Evolutionary conservation across 257 asterid genomes (phyloP).

Genomic region (Rubia yunnanensis): DNA sequence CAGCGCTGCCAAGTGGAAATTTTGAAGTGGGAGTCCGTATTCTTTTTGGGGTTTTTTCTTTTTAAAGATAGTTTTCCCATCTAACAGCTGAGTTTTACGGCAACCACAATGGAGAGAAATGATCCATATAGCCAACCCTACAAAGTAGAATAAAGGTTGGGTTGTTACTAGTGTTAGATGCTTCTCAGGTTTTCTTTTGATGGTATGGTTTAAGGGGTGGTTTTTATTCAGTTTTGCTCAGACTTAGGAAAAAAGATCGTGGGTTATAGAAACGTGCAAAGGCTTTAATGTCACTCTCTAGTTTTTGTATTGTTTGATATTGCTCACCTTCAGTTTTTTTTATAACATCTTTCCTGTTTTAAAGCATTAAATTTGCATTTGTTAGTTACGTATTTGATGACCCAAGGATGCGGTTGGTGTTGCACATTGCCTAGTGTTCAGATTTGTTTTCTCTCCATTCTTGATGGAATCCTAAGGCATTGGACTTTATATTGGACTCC

Average conservation of each 20-base stretch:
- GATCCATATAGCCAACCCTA: neutral
- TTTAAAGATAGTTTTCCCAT: neutral
- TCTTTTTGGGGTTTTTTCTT: slow-evolving; percentile 23
- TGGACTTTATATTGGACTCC: slow-evolving; percentile 15
- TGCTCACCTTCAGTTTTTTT: neutral
- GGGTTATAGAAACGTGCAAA: neutral
- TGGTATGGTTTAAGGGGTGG: neutral
- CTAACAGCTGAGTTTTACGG: neutral
- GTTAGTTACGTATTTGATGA: neutral
- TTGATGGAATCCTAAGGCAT: neutral
- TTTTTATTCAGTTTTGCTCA: neutral
- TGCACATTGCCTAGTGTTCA: neutral
- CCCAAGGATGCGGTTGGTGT: neutral
- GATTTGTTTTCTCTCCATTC: neutral
- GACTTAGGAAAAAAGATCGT: neutral
- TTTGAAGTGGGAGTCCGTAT: slow-evolving; percentile 99
- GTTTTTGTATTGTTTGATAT: neutral
- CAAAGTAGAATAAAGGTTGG: neutral
- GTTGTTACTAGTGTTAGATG: neutral
- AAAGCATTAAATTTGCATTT: neutral
- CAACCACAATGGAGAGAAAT: neutral
- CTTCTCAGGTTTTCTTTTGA: neutral
- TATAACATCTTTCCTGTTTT: neutral
- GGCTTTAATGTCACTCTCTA: neutral
- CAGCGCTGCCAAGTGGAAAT: slow-evolving; percentile 78